Evolutionary conservation across 208 protist genomes (phyloP).

Genomic region (Leishmania mexicana): DNA sequence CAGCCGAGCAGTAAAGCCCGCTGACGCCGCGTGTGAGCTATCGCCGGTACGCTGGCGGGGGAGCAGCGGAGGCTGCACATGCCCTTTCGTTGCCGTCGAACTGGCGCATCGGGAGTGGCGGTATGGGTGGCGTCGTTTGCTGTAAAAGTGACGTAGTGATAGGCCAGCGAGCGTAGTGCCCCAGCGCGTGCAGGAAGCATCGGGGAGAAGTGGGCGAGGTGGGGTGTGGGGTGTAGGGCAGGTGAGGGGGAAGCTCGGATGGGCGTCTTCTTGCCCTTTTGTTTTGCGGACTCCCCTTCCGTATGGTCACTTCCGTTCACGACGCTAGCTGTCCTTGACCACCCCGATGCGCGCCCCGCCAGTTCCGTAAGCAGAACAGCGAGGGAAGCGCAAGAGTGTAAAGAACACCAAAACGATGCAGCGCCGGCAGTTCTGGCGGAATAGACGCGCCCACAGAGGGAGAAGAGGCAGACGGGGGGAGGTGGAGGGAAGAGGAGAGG

Average conservation of each 20-base stretch:
- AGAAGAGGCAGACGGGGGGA: not conserved
- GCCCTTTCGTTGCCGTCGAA: too few species aligned
- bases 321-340: not conserved
- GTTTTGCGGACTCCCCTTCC: not conserved
- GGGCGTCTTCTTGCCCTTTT: not conserved
- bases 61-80: not conserved
- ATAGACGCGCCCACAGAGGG: too few species aligned
- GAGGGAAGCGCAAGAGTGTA: not conserved
- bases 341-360: not conserved
- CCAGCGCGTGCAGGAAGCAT: not conserved
- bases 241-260: not conserved
- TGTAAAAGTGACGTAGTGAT: not conserved
- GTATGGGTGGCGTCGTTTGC: not conserved
- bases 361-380: not conserved
- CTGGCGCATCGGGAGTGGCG: not conserved
- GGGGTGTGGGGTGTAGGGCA: not conserved
- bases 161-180: not conserved
- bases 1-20: not conserved
- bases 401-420: not conserved
- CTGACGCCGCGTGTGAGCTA: not conserved
- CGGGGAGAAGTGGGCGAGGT: not conserved
- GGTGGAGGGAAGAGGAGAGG: not conserved
- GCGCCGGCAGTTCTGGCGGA: not conserved
- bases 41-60: not conserved
- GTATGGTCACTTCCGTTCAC: not conserved